A percentile compares a stretch with the other conserved stretches of the same genome.
These are phyloP conservation scores for Silybum marianum DNA, from an alignment of 129 eudicot species.

Conservation along the genomic window DNA sequence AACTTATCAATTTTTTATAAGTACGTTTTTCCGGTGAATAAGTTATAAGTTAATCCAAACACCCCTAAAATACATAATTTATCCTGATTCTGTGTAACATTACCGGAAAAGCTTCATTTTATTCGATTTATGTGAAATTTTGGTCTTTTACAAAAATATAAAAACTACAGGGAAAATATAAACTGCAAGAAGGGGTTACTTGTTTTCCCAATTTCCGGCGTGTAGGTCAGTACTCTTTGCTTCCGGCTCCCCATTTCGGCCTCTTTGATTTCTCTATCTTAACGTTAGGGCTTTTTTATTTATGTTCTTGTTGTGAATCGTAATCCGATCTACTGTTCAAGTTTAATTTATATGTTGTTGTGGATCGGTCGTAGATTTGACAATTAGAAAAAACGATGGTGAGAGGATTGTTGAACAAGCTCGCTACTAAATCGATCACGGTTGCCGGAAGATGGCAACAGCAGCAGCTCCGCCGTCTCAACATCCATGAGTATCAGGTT, in stretches of 20 bases:
- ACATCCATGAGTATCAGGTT: slow-evolving; percentile 99
- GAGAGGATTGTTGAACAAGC: slow-evolving; percentile 71
- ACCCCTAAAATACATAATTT: no score
- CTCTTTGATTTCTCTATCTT: slow-evolving; percentile 4
- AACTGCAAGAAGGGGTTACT: slow-evolving; percentile 1
- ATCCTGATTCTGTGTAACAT: no score
- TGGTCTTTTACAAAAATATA: no score
- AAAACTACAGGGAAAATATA: not conserved
- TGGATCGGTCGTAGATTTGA: slow-evolving; percentile 21
- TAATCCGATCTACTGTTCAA: slow-evolving; percentile 13
- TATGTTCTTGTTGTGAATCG: not conserved
- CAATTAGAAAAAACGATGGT: slow-evolving; percentile 45
- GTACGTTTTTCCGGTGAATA: no score
- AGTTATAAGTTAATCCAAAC: no score
- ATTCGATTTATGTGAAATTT: no score
- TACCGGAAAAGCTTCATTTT: no score
- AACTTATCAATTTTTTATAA: no score
- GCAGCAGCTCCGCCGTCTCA: slow-evolving; percentile 98
- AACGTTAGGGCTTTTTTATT: not conserved
- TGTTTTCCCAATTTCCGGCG: slow-evolving; percentile 17
- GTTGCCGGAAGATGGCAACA: slow-evolving; percentile 97
- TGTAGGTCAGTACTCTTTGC: slow-evolving; percentile 26
- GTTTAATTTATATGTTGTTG: not conserved
- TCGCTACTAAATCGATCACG: slow-evolving; percentile 65
- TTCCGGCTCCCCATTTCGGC: slow-evolving; percentile 18